Base-by-base conservation (phyloP, 371 early-diverging fungal genomes). In the Capillidium heterosporum region DNA sequence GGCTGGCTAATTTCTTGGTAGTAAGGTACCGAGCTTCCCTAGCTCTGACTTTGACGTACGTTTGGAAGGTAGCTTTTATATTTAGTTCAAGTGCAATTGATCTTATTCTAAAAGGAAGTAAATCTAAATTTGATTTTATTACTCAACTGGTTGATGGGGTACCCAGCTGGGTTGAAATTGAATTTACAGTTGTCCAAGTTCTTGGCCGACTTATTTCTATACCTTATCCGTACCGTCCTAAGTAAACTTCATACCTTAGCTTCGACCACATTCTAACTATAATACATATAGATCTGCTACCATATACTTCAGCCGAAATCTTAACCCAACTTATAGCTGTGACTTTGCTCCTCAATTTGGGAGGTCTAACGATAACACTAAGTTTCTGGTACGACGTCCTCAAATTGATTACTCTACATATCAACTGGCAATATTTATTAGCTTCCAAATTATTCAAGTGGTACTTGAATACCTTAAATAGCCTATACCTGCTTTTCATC, bases 111-210 rank as follows among this genome's bases (percentile, higher is more conserved):
- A n/a, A n/a, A n/a, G n/a, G n/a, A n/a, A n/a, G n/a, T n/a, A n/a
- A n/a, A n/a, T n/a, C n/a, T n/a, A n/a, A n/a, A n/a, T n/a, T 24
- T 47, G 19, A 47, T 23, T 11, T 47, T 27, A 10, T 29, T 50
- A 27, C 17, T 96, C 55, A 71, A 72, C 0, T 98, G 98, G 98
- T 74, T 98, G 41, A 79, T 89, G 71, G 77, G 86, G 54, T 86
- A 85, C 65, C 98, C 98, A 11, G 96, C 90, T 0, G 98, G 98
- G 8, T 69, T 98, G 23, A 98, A 98, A 63, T 76, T 98, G 1
- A 98, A 98, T 62, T 79, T 77, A 31, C 87, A 88, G 48, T 71
- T 95, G 19, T 86, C 84, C 23, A 73, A 73, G 5, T 95, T 98
- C 63, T 62, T 98, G 41, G 97, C 92, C 0, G 89, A 93, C 52